Evolutionary conservation across 441 rosid genomes (phyloP).

Genomic region (Syzygium syzygioides): DNA sequence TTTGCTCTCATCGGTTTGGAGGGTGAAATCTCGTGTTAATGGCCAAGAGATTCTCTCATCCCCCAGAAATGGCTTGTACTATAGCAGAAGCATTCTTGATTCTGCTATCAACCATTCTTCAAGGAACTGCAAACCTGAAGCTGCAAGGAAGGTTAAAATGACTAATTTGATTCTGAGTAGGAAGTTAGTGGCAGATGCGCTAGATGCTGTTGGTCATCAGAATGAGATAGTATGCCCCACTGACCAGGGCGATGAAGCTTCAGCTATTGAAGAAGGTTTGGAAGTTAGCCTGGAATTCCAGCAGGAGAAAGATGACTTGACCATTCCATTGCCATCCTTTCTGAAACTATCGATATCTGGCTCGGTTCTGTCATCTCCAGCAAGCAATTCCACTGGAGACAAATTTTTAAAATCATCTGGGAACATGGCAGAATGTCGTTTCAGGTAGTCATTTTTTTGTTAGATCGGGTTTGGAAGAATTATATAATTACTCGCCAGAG

Average conservation of each 20-base stretch:
- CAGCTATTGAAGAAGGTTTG: slow-evolving; percentile 34
- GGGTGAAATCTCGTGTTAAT: slow-evolving; percentile 29
- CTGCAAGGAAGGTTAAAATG: slow-evolving; percentile 47
- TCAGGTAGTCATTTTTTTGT: slow-evolving; percentile 41
- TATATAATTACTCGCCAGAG: neutral
- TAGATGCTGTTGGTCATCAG: slow-evolving; percentile 35
- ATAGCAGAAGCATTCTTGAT: slow-evolving; percentile 42
- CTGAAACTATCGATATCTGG: slow-evolving; percentile 51
- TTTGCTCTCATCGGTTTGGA: slow-evolving; percentile 82
- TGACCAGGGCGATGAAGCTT: slow-evolving; percentile 36
- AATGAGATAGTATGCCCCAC: slow-evolving; percentile 32
- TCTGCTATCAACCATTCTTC: slow-evolving; percentile 28
- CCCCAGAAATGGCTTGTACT: slow-evolving; percentile 42
- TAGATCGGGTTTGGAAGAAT: neutral
- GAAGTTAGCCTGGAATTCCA: slow-evolving; percentile 74
- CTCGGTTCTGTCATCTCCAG: slow-evolving; percentile 25
- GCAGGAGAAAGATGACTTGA: slow-evolving; percentile 35
- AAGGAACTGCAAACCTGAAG: slow-evolving; percentile 31
- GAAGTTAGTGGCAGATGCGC: slow-evolving; percentile 64
- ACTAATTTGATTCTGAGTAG: slow-evolving; percentile 43
- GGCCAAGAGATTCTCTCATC: slow-evolving; percentile 23
- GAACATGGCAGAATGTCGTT: slow-evolving; percentile 62
- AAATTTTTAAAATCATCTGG: slow-evolving; percentile 17
- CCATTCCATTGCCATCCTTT: slow-evolving; percentile 45
- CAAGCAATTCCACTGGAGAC: slow-evolving; percentile 25